These are phyloP conservation scores for Misopates orontium DNA, from an alignment of 257 asterid genomes.

Conservation along the genomic window DNA sequence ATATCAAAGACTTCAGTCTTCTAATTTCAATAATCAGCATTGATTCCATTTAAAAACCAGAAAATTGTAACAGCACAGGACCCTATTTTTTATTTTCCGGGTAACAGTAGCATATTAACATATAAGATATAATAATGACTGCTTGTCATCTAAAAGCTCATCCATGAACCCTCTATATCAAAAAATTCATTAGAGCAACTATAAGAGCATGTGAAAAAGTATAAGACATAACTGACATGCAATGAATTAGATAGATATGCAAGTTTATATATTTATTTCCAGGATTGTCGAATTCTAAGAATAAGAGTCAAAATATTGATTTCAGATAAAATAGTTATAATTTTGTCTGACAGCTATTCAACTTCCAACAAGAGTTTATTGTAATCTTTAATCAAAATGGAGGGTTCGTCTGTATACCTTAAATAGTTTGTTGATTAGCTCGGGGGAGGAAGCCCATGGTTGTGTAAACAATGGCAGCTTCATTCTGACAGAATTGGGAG, in stretches of 20 bases:
- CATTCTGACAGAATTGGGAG: constrained; percentile 84
- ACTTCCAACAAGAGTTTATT: constrained; percentile 22
- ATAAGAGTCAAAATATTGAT: constrained; percentile 2
- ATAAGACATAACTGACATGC: constrained; percentile 10
- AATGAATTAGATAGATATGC: constrained; percentile 3
- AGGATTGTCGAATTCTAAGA: constrained; percentile 5
- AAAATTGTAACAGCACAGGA: constrained; percentile 5
- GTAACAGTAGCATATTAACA: neutral
- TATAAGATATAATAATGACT: neutral
- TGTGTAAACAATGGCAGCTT: constrained; percentile 64
- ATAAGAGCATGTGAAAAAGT: constrained; percentile 10
- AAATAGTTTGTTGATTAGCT: constrained; percentile 82
- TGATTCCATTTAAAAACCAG: neutral
- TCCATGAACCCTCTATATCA: neutral
- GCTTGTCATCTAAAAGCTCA: constrained; percentile 9
- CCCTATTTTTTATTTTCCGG: neutral
- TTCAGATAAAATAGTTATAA: neutral
- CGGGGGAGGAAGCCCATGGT: constrained; percentile 92
- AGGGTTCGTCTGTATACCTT: constrained; percentile 56
- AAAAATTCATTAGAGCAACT: constrained; percentile 13
- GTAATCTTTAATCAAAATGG: constrained; percentile 14
- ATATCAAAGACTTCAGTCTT: neutral
- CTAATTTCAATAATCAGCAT: neutral
- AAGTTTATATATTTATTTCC: constrained; percentile 19
- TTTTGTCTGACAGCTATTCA: constrained; percentile 5